phyloP scores from a whole-genome alignment of 2,329 filamentous ascomycete genomes.

The Septoria petroselini region DNA sequence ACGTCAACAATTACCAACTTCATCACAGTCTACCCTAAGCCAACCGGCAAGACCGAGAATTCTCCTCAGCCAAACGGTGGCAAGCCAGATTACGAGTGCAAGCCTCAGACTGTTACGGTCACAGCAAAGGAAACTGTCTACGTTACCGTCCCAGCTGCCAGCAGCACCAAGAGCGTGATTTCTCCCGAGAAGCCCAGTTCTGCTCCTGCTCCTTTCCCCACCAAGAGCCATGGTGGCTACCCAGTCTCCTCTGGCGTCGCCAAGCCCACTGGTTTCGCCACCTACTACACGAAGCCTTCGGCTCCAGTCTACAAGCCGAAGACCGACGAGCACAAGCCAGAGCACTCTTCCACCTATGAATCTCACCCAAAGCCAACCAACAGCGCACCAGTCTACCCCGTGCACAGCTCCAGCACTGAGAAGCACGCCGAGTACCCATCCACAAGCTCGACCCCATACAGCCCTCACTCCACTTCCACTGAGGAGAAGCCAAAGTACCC shows the following conservation, averaged over 20 bases:
- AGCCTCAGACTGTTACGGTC: conserved; percentile 35
- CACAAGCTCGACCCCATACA: conserved; percentile 5
- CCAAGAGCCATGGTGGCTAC: conserved; percentile 3
- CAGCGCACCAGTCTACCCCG: conserved; percentile 10
- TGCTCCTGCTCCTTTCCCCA: conserved; percentile 25
- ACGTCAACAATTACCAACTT: conserved; percentile 38
- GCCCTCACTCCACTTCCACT: background rate
- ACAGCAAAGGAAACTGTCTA: conserved; percentile 37
- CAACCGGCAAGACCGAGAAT: conserved; percentile 18
- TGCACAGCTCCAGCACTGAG: conserved; percentile 10
- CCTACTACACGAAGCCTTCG: conserved; percentile 19
- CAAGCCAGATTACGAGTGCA: conserved; percentile 28
- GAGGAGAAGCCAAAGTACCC: background rate
- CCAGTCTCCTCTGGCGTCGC: conserved; percentile 14
- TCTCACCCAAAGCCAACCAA: conserved; percentile 2
- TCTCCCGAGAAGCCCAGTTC: conserved; percentile 21
- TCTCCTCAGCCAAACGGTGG: conserved; percentile 16
- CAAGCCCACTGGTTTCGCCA: conserved; percentile 18
- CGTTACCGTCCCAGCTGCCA: conserved; percentile 28
- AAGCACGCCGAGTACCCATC: background rate
- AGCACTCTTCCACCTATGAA: conserved; percentile 8
- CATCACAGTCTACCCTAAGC: conserved; percentile 36
- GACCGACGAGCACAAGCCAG: background rate
- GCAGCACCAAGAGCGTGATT: conserved; percentile 19
- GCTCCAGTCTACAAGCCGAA: background rate